Evolutionary conservation across 768 basidiomycete genomes (phyloP).

Genomic region (Paxillus ammoniavirescens): DNA sequence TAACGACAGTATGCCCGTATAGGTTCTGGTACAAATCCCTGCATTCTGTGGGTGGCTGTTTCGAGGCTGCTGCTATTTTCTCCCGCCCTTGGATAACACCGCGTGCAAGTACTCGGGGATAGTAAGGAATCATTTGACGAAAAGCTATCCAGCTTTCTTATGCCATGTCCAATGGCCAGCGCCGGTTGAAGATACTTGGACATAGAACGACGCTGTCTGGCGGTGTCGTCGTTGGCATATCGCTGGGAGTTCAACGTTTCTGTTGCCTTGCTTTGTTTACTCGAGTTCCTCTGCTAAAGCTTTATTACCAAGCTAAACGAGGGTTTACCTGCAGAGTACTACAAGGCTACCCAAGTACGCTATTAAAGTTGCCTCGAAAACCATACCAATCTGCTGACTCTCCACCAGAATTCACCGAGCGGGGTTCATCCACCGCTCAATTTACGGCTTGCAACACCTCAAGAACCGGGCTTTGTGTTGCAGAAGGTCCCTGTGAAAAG

Average conservation of each 20-base stretch:
- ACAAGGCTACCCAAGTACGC: conserved; percentile 67
- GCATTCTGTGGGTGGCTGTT: not conserved
- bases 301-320: conserved; percentile 51
- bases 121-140: too few relatives aligned
- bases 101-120: too few relatives aligned
- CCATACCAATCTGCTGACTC: conserved; percentile 1
- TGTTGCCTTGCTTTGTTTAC: not conserved
- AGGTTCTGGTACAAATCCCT: too few relatives aligned
- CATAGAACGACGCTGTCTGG: too few relatives aligned
- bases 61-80: not conserved
- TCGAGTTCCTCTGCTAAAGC: conserved; percentile 10
- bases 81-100: not conserved
- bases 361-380: not conserved
- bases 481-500: conserved; percentile 70
- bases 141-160: not conserved
- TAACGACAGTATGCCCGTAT: not conserved
- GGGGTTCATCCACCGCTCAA: conserved; percentile 67
- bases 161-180: not conserved
- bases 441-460: conserved; percentile 63
- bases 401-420: conserved; percentile 58
- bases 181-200: too few relatives aligned
- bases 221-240: not conserved
- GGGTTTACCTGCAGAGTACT: conserved; percentile 53
- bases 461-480: conserved; percentile 75
- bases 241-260: not conserved